Base-by-base conservation (phyloP, 202 grass and related monocot genomes). In the Dendrocalamus latiflorus region DNA sequence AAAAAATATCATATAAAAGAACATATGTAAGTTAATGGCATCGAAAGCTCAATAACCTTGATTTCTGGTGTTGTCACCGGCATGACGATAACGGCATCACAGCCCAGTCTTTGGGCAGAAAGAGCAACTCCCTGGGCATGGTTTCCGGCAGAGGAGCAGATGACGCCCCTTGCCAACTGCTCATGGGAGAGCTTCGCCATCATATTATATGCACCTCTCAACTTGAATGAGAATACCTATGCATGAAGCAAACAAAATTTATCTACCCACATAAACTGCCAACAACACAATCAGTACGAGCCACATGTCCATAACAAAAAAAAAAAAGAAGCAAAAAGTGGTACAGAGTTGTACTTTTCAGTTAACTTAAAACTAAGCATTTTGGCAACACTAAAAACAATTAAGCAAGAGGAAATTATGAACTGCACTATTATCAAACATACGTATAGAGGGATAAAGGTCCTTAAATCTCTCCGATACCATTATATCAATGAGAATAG, bases 121-220 rank as follows among this genome's bases (percentile, higher is more conserved):
- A 99, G 89, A 75, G 96, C 96, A 24, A 99, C 96, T 64, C 96
- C 96, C 86, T 99, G 96, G 55, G 96, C 96, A 89, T 99, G 96
- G 81, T 99, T 99, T 80, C 96, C 96, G 18, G 96, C 96, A 87
- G 96, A 99, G 16, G 96, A 99, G 81, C 93, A 96, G 65, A 99
- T 94, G 65, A 99, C 96, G 3, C 96, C 96, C 17, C 72, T 99
- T 18, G 85, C 81, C 77, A 99, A 84, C 85, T 99, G 83, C 71
- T 96, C 77, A 11, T 45, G 78, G 17, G 96, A 72, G 77, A 99
- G 89, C 66, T 99, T 94, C 33, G 83, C 93, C 93, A 99, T 96
- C 93, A 99, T 99, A 70, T 99, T 99, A 70, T 99, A 99, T 81
- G 96, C 96, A 68, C 96, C 93, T 62, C 93, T 83, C 75, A 99